Conservation (phyloP, 345 rosid genomes). For the Sonneratia caseolaris region DNA sequence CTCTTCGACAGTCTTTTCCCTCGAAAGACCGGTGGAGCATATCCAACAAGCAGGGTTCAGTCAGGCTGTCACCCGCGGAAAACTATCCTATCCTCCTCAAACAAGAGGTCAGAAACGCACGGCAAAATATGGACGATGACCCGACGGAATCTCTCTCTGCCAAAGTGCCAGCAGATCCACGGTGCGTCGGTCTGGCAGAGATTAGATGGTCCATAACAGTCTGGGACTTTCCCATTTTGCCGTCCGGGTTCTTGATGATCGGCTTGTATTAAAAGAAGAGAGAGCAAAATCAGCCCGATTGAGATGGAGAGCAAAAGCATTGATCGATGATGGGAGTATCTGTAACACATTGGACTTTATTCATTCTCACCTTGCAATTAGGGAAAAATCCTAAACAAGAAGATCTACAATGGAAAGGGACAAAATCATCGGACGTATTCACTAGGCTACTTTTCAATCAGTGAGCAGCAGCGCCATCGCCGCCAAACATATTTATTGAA, state of each 20-base stretch:
- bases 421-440: neutral
- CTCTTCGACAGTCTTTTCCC: neutral
- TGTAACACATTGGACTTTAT: neutral
- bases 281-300: too few species aligned
- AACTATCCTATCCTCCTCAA: too few species aligned
- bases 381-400: conserved; percentile 5
- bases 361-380: neutral
- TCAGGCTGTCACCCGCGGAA: too few species aligned
- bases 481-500: too few species aligned
- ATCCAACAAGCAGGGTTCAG: too few species aligned
- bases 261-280: neutral
- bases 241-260: neutral
- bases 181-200: neutral
- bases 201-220: neutral
- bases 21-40: too few species aligned
- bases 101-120: neutral
- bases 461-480: too few species aligned
- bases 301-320: neutral
- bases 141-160: too few species aligned
- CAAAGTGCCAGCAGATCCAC: too few species aligned
- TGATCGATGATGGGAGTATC: neutral
- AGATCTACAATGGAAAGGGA: neutral
- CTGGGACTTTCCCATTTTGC: neutral
- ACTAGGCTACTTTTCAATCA: too few species aligned
- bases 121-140: too few species aligned